Evolutionary conservation across 805 yeast genomes (phyloP).

Genomic region (Kuraishia borneana): DNA sequence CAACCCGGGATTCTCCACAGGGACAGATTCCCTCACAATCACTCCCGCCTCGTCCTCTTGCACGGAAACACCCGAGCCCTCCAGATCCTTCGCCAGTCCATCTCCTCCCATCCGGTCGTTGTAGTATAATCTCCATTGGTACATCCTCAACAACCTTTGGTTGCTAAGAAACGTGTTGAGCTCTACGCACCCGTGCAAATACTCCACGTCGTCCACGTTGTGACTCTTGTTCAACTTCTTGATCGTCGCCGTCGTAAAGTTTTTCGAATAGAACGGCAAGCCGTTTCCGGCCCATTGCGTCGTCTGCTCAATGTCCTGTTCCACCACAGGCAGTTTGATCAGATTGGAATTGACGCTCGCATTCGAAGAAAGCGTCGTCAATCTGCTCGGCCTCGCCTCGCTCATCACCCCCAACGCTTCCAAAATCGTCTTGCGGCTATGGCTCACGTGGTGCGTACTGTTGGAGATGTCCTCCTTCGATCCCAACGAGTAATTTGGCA

Average conservation of each 20-base stretch:
- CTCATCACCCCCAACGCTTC: constrained; percentile 6
- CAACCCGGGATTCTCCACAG: neutral
- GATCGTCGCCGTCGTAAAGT: constrained; percentile 13
- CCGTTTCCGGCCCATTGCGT: constrained; percentile 1
- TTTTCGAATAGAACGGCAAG: constrained; percentile 3
- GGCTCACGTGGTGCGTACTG: constrained; percentile 4
- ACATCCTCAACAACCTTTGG: constrained; percentile 27
- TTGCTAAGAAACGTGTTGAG: constrained; percentile 30
- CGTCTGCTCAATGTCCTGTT: neutral
- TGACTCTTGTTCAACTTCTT: constrained; percentile 12
- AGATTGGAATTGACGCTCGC: constrained; percentile 7
- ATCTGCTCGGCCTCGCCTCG: constrained; percentile 1
- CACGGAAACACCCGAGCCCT: neutral
- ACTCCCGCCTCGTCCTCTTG: constrained; percentile 3
- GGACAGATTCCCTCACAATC: constrained; percentile 1
- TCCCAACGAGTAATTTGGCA: constrained; percentile 22
- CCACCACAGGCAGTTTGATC: constrained; percentile 10
- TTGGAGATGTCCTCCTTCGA: constrained; percentile 8
- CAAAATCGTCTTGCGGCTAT: constrained; percentile 6
- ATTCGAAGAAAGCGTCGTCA: neutral
- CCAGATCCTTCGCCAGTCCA: constrained; percentile 4
- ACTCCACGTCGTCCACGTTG: constrained; percentile 32
- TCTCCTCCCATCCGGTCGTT: constrained; percentile 28
- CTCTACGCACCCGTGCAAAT: constrained; percentile 35
- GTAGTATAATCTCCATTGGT: constrained; percentile 40